A percentile compares a stretch with the other conserved stretches of the same genome.
These are phyloP conservation scores for Trypanosomatidae sp. DNA, from an alignment of 208 protist species.

Conservation along the genomic window DNA sequence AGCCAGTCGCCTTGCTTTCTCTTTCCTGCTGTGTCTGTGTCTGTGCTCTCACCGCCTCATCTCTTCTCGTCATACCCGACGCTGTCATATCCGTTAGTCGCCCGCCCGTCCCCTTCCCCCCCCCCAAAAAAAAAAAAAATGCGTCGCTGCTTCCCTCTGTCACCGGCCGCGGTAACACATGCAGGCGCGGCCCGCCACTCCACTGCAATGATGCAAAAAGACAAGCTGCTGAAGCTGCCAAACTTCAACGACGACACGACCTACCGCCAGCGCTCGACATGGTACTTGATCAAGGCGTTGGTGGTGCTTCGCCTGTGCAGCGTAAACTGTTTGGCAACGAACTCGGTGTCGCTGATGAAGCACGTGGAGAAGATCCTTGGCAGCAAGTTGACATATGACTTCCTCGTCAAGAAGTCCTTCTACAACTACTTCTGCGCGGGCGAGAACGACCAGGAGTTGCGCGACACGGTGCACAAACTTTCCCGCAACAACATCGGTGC, in stretches of 20 bases:
- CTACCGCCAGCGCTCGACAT: slow-evolving; percentile 66
- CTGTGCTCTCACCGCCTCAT: background rate
- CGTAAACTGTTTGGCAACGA: slow-evolving; percentile 63
- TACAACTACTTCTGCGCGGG: slow-evolving; percentile 95
- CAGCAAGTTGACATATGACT: slow-evolving; percentile 66
- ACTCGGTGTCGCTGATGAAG: slow-evolving; percentile 79
- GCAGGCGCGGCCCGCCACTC: slow-evolving; percentile 20
- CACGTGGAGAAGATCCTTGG: slow-evolving; percentile 70
- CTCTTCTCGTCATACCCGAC: background rate
- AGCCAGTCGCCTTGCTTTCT: background rate
- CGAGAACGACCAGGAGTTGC: slow-evolving; percentile 88
- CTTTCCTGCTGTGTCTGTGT: background rate
- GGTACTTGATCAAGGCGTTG: slow-evolving; percentile 77
- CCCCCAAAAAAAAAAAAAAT: slow-evolving; percentile 14
- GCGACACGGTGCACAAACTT: slow-evolving; percentile 71
- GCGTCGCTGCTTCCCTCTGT: slow-evolving; percentile 32
- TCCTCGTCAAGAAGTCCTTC: slow-evolving; percentile 88
- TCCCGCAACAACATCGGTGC: slow-evolving; percentile 75
- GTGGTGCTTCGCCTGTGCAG: slow-evolving; percentile 72
- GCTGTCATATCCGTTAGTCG: background rate
- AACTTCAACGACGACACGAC: slow-evolving; percentile 68
- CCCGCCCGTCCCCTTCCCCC: background rate
- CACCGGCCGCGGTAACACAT: slow-evolving; percentile 14
- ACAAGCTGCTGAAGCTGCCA: slow-evolving; percentile 12
- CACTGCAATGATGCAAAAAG: slow-evolving; percentile 1